These are phyloP conservation scores for Saccharomycopsis capsularis DNA, from an alignment of 805 yeast genomes.

Conservation along the genomic window DNA sequence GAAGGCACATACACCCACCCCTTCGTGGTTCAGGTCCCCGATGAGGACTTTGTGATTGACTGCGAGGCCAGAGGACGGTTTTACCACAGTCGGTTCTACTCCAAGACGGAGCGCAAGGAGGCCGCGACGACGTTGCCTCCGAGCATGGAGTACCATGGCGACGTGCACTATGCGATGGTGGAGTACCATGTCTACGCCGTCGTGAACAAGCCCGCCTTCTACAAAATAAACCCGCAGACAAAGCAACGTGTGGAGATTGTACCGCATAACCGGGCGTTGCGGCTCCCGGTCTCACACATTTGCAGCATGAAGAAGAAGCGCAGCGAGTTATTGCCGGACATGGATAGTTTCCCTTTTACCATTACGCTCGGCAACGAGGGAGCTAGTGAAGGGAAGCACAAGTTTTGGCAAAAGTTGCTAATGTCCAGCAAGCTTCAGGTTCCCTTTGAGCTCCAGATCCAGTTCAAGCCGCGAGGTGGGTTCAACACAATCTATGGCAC, in stretches of 20 bases:
- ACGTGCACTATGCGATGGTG: not conserved
- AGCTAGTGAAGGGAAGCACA: too few species aligned
- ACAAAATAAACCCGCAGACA: too few species aligned
- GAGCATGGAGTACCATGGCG: not conserved
- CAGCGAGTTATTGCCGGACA: too few species aligned
- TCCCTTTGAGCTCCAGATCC: not conserved
- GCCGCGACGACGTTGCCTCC: not conserved
- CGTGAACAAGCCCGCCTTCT: too few species aligned
- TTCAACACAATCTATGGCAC: not conserved
- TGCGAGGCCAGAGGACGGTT: not conserved
- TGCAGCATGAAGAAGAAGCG: too few species aligned
- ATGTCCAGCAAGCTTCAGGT: not conserved
- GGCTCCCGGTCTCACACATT: too few species aligned
- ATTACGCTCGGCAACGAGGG: too few species aligned
- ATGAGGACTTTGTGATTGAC: not conserved
- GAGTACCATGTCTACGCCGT: not conserved
- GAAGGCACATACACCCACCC: not conserved
- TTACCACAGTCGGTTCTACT: not conserved
- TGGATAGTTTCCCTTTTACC: too few species aligned
- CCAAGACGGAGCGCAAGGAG: not conserved
- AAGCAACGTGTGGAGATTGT: too few species aligned
- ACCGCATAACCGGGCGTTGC: too few species aligned
- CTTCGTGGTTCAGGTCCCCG: not conserved
- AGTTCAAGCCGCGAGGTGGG: not conserved
- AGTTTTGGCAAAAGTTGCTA: not conserved